Evolutionary conservation across 371 early-diverging fungal species (phyloP).

Genomic region (Mortierella sp.): DNA sequence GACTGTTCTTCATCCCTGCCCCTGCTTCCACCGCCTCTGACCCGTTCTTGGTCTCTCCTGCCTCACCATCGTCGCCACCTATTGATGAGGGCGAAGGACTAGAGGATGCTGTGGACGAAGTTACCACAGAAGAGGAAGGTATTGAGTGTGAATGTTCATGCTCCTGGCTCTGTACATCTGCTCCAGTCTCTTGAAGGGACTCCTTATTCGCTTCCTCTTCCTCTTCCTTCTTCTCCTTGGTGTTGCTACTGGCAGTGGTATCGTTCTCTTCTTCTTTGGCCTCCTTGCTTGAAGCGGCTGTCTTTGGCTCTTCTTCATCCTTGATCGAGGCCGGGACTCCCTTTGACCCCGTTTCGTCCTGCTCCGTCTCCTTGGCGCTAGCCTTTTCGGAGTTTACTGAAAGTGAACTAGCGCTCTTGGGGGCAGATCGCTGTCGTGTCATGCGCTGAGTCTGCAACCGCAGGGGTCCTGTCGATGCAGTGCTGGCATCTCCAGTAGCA

Average conservation of each 20-base stretch:
- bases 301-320: constrained; percentile 6
- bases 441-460: constrained; percentile 33
- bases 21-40: background rate
- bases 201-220: too few relatives aligned
- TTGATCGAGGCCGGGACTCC: background rate
- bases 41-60: background rate
- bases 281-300: constrained; percentile 2
- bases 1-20: constrained; percentile 6
- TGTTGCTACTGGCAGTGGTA: too few relatives aligned
- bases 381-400: constrained; percentile 5
- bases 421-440: constrained; percentile 37
- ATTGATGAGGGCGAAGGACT: constrained; percentile 39
- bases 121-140: constrained; percentile 8
- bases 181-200: too few relatives aligned
- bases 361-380: background rate
- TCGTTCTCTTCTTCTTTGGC: too few relatives aligned
- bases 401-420: constrained; percentile 36
- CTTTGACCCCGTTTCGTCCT: background rate
- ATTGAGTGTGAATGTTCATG: background rate
- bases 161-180: too few relatives aligned
- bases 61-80: constrained; percentile 18
- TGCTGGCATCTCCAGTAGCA: constrained; percentile 2
- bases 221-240: too few relatives aligned
- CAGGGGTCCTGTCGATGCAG: constrained; percentile 3
- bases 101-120: constrained; percentile 25